Evolutionary conservation across 768 basidiomycete genomes (phyloP), one percentile per base, ranked within the genome.

Genomic region (Naganishia randhawae): DNA sequence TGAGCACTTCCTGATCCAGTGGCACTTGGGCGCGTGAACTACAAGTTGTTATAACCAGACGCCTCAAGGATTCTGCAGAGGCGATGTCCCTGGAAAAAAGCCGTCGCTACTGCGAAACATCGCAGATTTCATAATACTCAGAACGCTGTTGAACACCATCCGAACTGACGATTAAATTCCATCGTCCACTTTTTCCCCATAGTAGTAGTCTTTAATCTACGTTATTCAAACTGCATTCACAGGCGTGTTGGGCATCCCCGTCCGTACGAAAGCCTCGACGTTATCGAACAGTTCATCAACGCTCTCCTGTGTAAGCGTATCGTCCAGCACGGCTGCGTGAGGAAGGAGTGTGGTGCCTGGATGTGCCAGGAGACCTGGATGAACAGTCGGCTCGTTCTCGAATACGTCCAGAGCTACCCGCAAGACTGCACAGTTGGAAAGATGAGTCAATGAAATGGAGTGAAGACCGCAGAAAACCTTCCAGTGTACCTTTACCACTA

Each of bases 361-460:
- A 79, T 91, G 90, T n/a, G 85, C 84, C 65, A 93, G 83, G 25
- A 96, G 81, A 13, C 87, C 85, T 0, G 89, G 87, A 76, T 94
- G 89, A 53, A 95, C 86, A 61, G 85, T 80, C 2, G 93, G 92
- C 77, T 95, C 92, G 79, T 93, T 84, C 7, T 92, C 90, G 81
- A 73, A 92, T 27, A 93, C 92, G 72, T 94, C 91, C 41, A 94
- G 82, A 16, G 92, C 92, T 22, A 89, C 89, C 2, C 87, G 87
- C 41, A 84, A 85, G 69, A 93, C 35, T 55, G 50, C 13, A 17
- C 0, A 29, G 53, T 65, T 29, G 52, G 64, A 32, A 32, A 13
- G 25, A 35, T 11, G 16, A 53, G 41, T 54, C 17, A 48, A 19
- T 7, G 48, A 65, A 14, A 48, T 14, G 52, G 42, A 48, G 35